Evolutionary conservation across 1,139 yeast genomes (phyloP), one percentile per base, ranked within the genome.

Genomic region (Geotrichum carabidarum): DNA sequence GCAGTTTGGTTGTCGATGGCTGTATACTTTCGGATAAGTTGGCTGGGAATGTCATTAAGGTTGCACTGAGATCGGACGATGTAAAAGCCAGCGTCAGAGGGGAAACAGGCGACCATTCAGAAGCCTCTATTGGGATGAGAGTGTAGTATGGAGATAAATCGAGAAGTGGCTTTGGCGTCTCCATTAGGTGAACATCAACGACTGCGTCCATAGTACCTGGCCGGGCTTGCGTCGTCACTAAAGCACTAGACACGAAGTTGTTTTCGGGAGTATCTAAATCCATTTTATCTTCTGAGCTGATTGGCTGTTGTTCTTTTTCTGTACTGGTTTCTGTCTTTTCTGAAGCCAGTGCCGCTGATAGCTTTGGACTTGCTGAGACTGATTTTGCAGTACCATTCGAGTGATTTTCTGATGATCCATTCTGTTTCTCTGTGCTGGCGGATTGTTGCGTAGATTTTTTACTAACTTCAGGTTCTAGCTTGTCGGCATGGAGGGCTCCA

Each of bases 401-500:
- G 34, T 43, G 36, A 27, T 18, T 15, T 14, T 22, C 44, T 45
- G 42, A 15, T 2, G 12, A n/a, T 37, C 22, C 44, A 14, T 27
- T 27, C 17, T 36, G 50, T 6, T 5, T 17, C 5, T 37, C 37
- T 15, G 22, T 8, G 22, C 9, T 44, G 27, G 27, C 5, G 27
- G 27, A 22, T 22, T 22, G 27, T 44, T 44, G 27, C 17, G 40
- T 8, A n/a, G 36, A 12, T 14, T 32, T 34, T 12, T 27, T 17
- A 8, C 12, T 68, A 59, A 15, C 73, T 74, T 14, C 63, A 62
- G 57, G 58, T 35, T 51, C 60, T 52, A 51, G 58, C 45, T 44
- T 57, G 44, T 54, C 66, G 47, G 54, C 49, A 44, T 55, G 61
- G 12, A 65, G 60, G 1, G 78, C 78, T 47, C 73, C 74, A 47